Percentiles rank a stretch among this genome's conserved stretches.
phyloP scores from a whole-genome alignment of 78 protist species.

The Dictyostelium brefeldianum region DNA sequence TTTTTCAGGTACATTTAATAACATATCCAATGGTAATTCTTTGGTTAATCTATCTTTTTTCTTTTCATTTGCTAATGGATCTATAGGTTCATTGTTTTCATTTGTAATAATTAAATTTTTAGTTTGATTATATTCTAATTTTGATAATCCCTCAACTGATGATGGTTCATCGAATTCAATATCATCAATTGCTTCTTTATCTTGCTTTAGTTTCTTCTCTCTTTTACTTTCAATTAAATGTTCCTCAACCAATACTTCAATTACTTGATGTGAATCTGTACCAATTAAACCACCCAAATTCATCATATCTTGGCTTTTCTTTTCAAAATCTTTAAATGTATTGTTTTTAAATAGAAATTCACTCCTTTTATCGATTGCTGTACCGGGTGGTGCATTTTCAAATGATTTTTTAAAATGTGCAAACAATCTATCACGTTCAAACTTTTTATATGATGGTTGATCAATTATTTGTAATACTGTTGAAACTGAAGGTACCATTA shows the following conservation, averaged over 20 bases:
- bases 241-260: not conserved
- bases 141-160: too few relatives aligned
- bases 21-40: not conserved
- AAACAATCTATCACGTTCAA: not conserved
- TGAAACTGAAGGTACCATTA: slow-evolving; percentile 36
- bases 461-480: slow-evolving; percentile 34
- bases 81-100: not conserved
- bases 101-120: not conserved
- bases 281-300: not conserved
- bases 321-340: not conserved
- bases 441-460: not conserved
- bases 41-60: not conserved
- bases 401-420: not conserved
- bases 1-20: not conserved
- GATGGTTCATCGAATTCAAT: not conserved
- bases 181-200: not conserved
- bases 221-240: not conserved
- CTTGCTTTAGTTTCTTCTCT: not conserved
- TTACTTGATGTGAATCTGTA: not conserved
- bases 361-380: not conserved
- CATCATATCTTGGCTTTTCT: not conserved
- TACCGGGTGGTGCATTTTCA: not conserved
- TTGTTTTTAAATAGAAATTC: not conserved
- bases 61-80: not conserved
- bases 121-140: too few relatives aligned